These are phyloP conservation scores for Coprinopsis cinerea DNA, from an alignment of 768 basidiomycete genomes.

Conservation along the genomic window DNA sequence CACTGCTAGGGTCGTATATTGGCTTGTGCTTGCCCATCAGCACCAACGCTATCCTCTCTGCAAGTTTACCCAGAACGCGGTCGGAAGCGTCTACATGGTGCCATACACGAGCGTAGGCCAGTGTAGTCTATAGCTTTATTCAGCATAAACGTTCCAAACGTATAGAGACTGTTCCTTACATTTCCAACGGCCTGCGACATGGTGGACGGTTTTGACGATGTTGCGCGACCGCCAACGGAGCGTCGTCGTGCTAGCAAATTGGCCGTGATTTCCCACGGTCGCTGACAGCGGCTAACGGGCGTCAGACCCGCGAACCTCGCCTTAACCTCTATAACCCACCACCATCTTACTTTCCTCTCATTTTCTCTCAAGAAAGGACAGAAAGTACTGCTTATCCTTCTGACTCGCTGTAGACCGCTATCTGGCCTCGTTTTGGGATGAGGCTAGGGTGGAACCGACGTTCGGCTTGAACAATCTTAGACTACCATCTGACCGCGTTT, in stretches of 20 bases:
- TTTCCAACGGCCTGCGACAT: conserved; percentile 9
- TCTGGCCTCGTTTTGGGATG: too few relatives aligned
- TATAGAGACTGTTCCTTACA: conserved; percentile 23
- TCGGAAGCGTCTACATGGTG: conserved; percentile 90
- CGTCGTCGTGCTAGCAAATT: not conserved
- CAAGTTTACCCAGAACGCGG: conserved; percentile 90
- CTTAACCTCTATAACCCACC: too few relatives aligned
- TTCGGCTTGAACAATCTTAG: too few relatives aligned
- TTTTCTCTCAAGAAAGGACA: too few relatives aligned
- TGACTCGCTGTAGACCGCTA: too few relatives aligned
- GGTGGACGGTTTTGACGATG: conserved; percentile 10
- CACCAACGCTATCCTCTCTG: conserved; percentile 88
- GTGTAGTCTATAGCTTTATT: conserved; percentile 60
- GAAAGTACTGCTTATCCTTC: too few relatives aligned
- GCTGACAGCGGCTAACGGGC: too few relatives aligned
- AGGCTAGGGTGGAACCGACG: too few relatives aligned
- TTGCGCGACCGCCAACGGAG: not conserved
- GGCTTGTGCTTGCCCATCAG: conserved; percentile 99
- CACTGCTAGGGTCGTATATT: conserved; percentile 88
- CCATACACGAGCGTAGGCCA: conserved; percentile 95
- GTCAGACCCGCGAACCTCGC: too few relatives aligned
- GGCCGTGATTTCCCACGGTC: conserved; percentile 1
- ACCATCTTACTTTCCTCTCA: too few relatives aligned
- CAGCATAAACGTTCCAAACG: not conserved
- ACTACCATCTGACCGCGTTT: too few relatives aligned